phyloP scores from a whole-genome alignment of 2,329 filamentous ascomycete genomes.

The Ophiosphaerella korrae region DNA sequence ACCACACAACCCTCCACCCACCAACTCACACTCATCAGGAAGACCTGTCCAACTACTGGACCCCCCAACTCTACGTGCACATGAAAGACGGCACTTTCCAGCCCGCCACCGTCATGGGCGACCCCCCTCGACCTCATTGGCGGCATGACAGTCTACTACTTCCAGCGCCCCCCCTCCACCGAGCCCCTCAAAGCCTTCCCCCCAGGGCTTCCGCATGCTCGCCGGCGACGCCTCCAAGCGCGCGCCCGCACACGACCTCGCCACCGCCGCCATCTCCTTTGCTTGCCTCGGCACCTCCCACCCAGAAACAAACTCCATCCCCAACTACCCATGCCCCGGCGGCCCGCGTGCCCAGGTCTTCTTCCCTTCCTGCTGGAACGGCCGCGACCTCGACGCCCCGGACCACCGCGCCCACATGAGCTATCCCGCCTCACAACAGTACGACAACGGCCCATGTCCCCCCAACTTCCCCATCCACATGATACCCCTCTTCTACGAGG shows the following conservation, averaged over 20 bases:
- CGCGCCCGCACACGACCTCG: constrained; percentile 52
- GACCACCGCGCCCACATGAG: constrained; percentile 68
- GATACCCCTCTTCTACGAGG: constrained; percentile 70
- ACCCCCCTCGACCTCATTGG: constrained; percentile 48
- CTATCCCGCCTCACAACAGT: constrained; percentile 57
- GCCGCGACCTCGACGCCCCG: constrained; percentile 59
- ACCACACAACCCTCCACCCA: too few species aligned
- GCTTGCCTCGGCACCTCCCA: constrained; percentile 58
- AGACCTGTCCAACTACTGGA: constrained; percentile 72
- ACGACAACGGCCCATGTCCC: constrained; percentile 60
- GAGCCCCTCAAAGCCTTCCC: constrained; percentile 74
- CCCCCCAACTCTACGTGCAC: constrained; percentile 71
- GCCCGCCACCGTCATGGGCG: constrained; percentile 63
- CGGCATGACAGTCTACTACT: constrained; percentile 80
- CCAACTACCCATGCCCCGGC: constrained; percentile 67
- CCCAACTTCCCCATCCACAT: constrained; percentile 46
- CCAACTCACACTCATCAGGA: constrained; percentile 13
- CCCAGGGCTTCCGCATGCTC: constrained; percentile 71
- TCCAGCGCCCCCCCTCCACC: constrained; percentile 56
- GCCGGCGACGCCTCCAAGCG: constrained; percentile 68
- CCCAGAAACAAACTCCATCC: constrained; percentile 63
- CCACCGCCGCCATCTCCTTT: constrained; percentile 59
- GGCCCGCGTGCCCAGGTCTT: constrained; percentile 69
- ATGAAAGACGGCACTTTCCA: constrained; percentile 53
- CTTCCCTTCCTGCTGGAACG: constrained; percentile 72